These are phyloP conservation scores for Pseudocohnilembus persalinus DNA, from an alignment of 169 alveolate genomes.

Conservation along the genomic window DNA sequence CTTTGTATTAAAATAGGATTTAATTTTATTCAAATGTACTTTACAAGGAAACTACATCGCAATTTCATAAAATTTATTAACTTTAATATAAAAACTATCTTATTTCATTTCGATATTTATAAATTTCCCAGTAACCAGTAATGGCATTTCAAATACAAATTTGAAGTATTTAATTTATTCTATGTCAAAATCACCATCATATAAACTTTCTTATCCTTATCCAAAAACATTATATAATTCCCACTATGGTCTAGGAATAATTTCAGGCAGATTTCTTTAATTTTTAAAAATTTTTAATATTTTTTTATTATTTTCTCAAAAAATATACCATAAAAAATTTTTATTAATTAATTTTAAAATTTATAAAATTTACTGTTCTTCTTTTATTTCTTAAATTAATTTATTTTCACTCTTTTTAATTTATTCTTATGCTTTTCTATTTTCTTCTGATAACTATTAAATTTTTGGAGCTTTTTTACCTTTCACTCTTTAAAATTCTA, in stretches of 20 bases:
- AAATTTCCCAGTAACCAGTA: conserved; percentile 36
- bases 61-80: conserved; percentile 29
- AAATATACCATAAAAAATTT: not conserved
- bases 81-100: conserved; percentile 9
- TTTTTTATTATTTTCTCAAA: not conserved
- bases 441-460: conserved; percentile 25
- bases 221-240: conserved; percentile 12
- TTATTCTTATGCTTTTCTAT: conserved; percentile 13
- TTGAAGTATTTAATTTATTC: conserved; percentile 12
- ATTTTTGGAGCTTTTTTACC: conserved; percentile 51
- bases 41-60: conserved; percentile 20
- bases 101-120: conserved; percentile 19
- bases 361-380: not conserved
- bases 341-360: conserved; percentile 12
- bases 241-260: conserved; percentile 41
- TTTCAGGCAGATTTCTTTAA: too few species aligned
- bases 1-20: conserved; percentile 15
- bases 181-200: conserved; percentile 38
- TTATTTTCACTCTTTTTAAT: conserved; percentile 32
- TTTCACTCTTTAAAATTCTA: conserved; percentile 42
- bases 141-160: conserved; percentile 25
- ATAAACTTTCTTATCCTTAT: conserved; percentile 11
- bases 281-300: not conserved
- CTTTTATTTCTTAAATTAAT: conserved; percentile 3
- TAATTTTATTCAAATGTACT: not conserved